Percentiles rank a stretch among this genome's conserved stretches.
These are phyloP conservation scores for Podaxis rugospora DNA, from an alignment of 768 basidiomycete species.

Conservation along the genomic window DNA sequence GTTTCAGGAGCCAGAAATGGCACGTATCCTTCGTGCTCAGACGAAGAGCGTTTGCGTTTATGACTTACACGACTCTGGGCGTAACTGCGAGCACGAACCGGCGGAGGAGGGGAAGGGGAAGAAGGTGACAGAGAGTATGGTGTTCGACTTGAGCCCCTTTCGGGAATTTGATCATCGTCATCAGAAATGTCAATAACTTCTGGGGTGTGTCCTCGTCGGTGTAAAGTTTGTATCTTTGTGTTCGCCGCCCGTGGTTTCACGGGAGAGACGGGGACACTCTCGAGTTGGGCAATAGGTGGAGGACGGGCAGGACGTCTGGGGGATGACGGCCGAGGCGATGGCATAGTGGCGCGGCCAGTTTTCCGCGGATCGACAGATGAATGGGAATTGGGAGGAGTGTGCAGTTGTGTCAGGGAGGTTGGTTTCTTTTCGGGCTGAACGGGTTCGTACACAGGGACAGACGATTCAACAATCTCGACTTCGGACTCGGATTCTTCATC, in stretches of 20 bases:
- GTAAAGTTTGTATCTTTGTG: background rate
- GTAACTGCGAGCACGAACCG: background rate
- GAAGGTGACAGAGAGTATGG: background rate
- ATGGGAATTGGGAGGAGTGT: constrained; percentile 36
- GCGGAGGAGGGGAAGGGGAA: background rate
- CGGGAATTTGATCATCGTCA: background rate
- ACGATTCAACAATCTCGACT: constrained; percentile 28
- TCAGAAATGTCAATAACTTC: constrained; percentile 5
- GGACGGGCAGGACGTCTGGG: background rate
- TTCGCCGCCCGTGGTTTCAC: background rate
- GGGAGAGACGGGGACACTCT: background rate
- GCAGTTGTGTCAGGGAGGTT: constrained; percentile 22
- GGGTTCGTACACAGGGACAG: constrained; percentile 2
- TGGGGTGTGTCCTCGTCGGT: background rate
- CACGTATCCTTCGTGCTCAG: background rate
- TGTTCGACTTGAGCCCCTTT: background rate
- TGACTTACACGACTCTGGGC: background rate
- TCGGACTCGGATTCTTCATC: constrained; percentile 19
- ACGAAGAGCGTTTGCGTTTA: constrained; percentile 7
- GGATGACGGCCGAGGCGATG: background rate
- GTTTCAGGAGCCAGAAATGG: background rate
- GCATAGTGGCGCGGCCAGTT: background rate
- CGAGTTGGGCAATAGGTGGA: background rate
- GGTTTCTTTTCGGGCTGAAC: background rate
- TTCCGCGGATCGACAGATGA: background rate